These are phyloP conservation scores for Nitzschia putrida DNA, from an alignment of 108 stramenopile species.

Conservation along the genomic window DNA sequence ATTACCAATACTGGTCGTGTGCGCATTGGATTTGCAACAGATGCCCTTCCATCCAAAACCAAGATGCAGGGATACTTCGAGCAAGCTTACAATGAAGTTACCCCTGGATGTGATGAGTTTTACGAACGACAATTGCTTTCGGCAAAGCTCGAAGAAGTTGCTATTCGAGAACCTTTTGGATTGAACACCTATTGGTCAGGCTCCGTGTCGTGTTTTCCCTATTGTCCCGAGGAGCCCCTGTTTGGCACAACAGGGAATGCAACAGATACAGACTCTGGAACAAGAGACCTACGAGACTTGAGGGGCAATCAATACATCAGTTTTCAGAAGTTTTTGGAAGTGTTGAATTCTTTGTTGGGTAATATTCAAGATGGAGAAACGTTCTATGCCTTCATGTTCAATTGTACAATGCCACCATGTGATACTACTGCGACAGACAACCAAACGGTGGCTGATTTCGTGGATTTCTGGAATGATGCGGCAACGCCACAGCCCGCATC, in stretches of 20 bases:
- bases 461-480: too few species aligned
- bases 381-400: neutral
- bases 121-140: conserved; percentile 8
- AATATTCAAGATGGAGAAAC: neutral
- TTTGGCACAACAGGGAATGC: conserved; percentile 3
- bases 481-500: too few species aligned
- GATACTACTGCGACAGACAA: too few species aligned
- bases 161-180: neutral
- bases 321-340: neutral
- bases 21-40: conserved; percentile 2
- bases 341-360: neutral
- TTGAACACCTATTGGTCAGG: conserved; percentile 15
- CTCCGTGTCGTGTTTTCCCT: conserved; percentile 11
- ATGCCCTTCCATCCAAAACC: conserved; percentile 13
- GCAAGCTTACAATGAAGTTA: conserved; percentile 11
- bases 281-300: neutral
- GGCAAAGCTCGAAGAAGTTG: neutral
- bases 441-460: too few species aligned
- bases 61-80: neutral
- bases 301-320: neutral
- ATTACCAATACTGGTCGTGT: neutral
- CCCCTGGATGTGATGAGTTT: conserved; percentile 14
- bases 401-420: too few species aligned
- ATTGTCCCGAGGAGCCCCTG: conserved; percentile 16
- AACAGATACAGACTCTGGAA: neutral